Evolutionary conservation across 2,329 filamentous ascomycete genomes (phyloP).

Genomic region (Aaosphaeria arxii): DNA sequence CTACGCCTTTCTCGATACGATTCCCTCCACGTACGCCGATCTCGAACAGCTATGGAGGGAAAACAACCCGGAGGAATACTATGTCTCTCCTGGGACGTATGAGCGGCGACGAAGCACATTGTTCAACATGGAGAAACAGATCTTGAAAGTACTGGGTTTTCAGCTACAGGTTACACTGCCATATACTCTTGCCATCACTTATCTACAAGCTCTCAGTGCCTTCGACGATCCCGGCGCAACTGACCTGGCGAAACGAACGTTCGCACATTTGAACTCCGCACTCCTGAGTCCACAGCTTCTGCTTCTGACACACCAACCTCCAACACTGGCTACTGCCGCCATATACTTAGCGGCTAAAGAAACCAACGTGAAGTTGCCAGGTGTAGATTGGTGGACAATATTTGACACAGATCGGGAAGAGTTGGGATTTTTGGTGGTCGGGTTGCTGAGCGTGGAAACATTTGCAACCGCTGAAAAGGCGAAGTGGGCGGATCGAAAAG

Average conservation of each 20-base stretch:
- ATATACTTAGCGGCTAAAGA: constrained; percentile 89
- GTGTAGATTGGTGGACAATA: constrained; percentile 93
- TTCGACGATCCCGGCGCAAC: constrained; percentile 45
- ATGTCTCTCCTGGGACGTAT: constrained; percentile 72
- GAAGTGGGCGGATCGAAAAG: constrained; percentile 49
- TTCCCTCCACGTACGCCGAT: constrained; percentile 56
- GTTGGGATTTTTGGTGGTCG: constrained; percentile 87
- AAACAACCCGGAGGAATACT: constrained; percentile 39
- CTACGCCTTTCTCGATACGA: constrained; percentile 74
- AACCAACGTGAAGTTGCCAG: constrained; percentile 71
- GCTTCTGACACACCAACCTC: constrained; percentile 89
- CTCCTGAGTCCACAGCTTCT: constrained; percentile 84
- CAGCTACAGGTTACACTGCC: constrained; percentile 82
- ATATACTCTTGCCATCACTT: constrained; percentile 83
- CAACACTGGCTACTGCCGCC: constrained; percentile 78
- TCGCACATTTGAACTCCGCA: constrained; percentile 82
- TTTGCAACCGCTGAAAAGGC: constrained; percentile 62
- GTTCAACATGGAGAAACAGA: constrained; percentile 70
- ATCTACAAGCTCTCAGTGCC: constrained; percentile 83
- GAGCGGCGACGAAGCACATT: constrained; percentile 62
- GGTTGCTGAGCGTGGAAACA: constrained; percentile 72
- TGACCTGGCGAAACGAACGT: constrained; percentile 60
- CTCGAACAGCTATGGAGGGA: constrained; percentile 14
- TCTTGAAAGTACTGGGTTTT: constrained; percentile 75
- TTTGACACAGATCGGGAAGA: constrained; percentile 96